Percentiles rank a stretch among this genome's conserved stretches.
phyloP scores from a whole-genome alignment of 495 filamentous ascomycete genomes.

The Tirmania nivea region DNA sequence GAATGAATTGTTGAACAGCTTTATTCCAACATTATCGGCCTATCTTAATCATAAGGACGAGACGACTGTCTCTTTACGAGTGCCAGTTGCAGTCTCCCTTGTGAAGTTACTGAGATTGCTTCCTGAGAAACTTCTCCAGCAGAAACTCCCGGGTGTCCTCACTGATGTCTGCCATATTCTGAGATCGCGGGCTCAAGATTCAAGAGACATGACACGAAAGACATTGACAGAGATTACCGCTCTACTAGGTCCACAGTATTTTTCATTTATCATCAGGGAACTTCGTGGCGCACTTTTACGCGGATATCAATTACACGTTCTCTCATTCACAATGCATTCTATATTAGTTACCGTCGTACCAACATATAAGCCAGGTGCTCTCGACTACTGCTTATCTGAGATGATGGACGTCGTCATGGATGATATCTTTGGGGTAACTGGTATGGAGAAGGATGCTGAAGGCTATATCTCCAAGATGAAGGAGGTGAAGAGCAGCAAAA shows the following conservation, averaged over 20 bases:
- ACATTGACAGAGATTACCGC: slow-evolving; percentile 64
- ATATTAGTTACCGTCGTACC: slow-evolving; percentile 57
- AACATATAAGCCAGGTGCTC: slow-evolving; percentile 53
- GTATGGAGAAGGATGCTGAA: slow-evolving; percentile 90
- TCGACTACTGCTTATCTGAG: slow-evolving; percentile 68
- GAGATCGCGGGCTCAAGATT: slow-evolving; percentile 67
- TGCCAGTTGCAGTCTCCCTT: slow-evolving; percentile 66
- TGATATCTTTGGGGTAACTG: slow-evolving; percentile 88
- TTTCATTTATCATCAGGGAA: slow-evolving; percentile 86
- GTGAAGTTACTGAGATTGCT: slow-evolving; percentile 70
- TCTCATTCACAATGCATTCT: slow-evolving; percentile 87
- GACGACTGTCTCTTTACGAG: slow-evolving; percentile 69
- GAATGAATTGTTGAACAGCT: slow-evolving; percentile 47
- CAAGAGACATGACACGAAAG: slow-evolving; percentile 71
- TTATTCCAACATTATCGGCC: slow-evolving; percentile 50
- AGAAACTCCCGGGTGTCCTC: slow-evolving; percentile 57
- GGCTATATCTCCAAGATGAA: slow-evolving; percentile 91
- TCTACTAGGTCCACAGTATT: slow-evolving; percentile 56
- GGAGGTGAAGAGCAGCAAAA: slow-evolving; percentile 94
- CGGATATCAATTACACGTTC: slow-evolving; percentile 84
- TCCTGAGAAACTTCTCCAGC: slow-evolving; percentile 43
- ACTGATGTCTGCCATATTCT: slow-evolving; percentile 85
- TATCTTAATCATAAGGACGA: slow-evolving; percentile 91
- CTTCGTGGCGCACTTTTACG: slow-evolving; percentile 55
- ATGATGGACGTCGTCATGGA: slow-evolving; percentile 81